phyloP scores from a whole-genome alignment of 2,329 filamentous ascomycete species.

The Furcasterigmium furcatum region DNA sequence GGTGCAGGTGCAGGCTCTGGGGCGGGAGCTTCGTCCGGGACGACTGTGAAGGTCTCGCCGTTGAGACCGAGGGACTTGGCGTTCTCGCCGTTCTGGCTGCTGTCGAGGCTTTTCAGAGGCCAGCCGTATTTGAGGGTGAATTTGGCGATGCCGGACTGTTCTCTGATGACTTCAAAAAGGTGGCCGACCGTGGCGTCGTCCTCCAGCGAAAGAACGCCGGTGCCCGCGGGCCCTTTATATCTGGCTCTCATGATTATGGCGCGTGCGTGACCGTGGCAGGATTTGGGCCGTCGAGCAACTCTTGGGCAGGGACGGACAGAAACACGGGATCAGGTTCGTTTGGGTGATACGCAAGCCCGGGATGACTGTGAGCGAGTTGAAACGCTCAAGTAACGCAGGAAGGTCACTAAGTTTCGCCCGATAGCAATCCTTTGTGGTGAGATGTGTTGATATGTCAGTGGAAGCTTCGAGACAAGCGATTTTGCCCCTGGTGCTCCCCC shows the following conservation, averaged over 20 bases:
- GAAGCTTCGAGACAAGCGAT: neutral
- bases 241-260: slow-evolving; percentile 65
- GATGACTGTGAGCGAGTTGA: too few species aligned
- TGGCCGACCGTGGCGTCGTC: slow-evolving; percentile 64
- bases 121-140: slow-evolving; percentile 85
- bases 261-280: too few species aligned
- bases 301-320: too few species aligned
- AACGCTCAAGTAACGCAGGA: too few species aligned
- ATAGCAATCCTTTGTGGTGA: too few species aligned
- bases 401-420: too few species aligned
- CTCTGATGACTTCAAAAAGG: slow-evolving; percentile 57
- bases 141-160: slow-evolving; percentile 59
- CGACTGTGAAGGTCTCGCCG: slow-evolving; percentile 48
- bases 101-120: slow-evolving; percentile 68
- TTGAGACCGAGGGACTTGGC: slow-evolving; percentile 46
- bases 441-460: too few species aligned
- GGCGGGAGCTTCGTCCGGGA: slow-evolving; percentile 30
- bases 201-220: slow-evolving; percentile 65
- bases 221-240: slow-evolving; percentile 71
- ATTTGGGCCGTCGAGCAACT: too few species aligned
- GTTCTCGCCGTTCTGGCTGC: slow-evolving; percentile 46
- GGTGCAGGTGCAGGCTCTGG: slow-evolving; percentile 7
- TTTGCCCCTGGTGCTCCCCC: too few species aligned
- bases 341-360: too few species aligned
- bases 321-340: too few species aligned